Base-by-base conservation (phyloP, 2,329 filamentous ascomycete species). In the Aureobasidium uvarum region DNA sequence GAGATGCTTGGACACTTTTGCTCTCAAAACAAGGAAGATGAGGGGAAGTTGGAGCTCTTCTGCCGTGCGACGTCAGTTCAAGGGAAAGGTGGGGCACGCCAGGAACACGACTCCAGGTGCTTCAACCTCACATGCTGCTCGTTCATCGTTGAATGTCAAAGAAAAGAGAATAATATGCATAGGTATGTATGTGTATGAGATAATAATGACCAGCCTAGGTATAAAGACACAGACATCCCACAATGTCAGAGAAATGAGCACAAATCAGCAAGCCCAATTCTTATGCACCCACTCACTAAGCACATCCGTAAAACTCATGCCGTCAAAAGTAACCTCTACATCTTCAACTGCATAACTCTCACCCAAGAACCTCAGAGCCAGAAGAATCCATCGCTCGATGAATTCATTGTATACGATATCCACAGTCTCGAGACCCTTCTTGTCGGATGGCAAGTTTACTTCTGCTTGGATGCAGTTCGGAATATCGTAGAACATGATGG, bases 371-470 rank as follows among this genome's bases (percentile, higher is more conserved):
- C 87, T 86, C 67, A 96, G 79, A 2, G 92, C 92, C 13, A 89
- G 78, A 20, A 96, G 77, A 45, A 98, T 80, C 84, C 90, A 96
- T 11, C 87, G 84, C 77, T 95, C 85, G 41, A 98, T 87, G 75
- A 97, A 99, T 74, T 96, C 92, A 66, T 96, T 85, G 74, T 96
- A 99, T 16, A 97, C 87, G 8, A 99, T 75, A 75, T 98, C 94
- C 0, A 99, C 92, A 0, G 78, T 88, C 62, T 89, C 85, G n/a
- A 45, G 38, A 23, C 36, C 60, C 13, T 63, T 54, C 2, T 45
- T 54, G 28, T 63, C 60, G 10, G 33, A 43, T 0, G 91, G 90
- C 71, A 96, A 90, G 1, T 77, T 81, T 70, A 89, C 83, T 66
- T 85, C 78, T 0, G 89, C 81, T 74, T 94, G 89, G 66, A 99